Percentiles rank a stretch among this genome's conserved stretches.
Conservation (phyloP, 495 filamentous ascomycete species). For the Neurospora sp. region DNA sequence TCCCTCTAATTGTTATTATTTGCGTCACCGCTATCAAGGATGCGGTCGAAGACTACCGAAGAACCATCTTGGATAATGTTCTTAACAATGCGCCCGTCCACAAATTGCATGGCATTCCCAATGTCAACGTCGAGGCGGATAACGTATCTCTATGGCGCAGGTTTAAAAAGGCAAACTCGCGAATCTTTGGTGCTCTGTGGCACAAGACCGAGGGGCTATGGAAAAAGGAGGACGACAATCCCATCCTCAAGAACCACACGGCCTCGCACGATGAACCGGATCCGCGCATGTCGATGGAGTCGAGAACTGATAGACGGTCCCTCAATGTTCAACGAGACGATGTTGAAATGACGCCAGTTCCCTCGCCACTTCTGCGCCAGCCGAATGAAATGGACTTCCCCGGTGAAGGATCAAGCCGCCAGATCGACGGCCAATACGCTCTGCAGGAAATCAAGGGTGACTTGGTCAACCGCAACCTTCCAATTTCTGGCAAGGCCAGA, state of each 20-base stretch:
- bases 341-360: slow-evolving; percentile 94
- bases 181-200: slow-evolving; percentile 49
- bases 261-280: slow-evolving; percentile 31
- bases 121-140: slow-evolving; percentile 87
- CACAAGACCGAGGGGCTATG: slow-evolving; percentile 25
- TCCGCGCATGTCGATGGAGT: slow-evolving; percentile 57
- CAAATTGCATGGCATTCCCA: slow-evolving; percentile 75
- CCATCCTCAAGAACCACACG: slow-evolving; percentile 23
- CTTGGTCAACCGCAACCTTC: slow-evolving; percentile 36
- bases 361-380: slow-evolving; percentile 57
- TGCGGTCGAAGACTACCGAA: slow-evolving; percentile 93
- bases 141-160: slow-evolving; percentile 77
- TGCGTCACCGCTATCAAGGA: slow-evolving; percentile 87
- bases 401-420: slow-evolving; percentile 9
- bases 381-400: slow-evolving; percentile 15
- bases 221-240: slow-evolving; percentile 31
- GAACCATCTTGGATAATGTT: slow-evolving; percentile 85
- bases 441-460: slow-evolving; percentile 30
- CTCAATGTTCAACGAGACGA: slow-evolving; percentile 42
- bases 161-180: slow-evolving; percentile 82
- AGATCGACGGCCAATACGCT: slow-evolving; percentile 32
- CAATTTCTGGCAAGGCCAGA: slow-evolving; percentile 41
- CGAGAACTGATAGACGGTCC: slow-evolving; percentile 52
- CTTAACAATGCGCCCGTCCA: slow-evolving; percentile 96
- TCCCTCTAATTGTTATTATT: slow-evolving; percentile 93